Evolutionary conservation across 768 basidiomycete species (phyloP), one percentile per base, ranked within the genome.

Genomic region (Coprinopsis strossmayeri): DNA sequence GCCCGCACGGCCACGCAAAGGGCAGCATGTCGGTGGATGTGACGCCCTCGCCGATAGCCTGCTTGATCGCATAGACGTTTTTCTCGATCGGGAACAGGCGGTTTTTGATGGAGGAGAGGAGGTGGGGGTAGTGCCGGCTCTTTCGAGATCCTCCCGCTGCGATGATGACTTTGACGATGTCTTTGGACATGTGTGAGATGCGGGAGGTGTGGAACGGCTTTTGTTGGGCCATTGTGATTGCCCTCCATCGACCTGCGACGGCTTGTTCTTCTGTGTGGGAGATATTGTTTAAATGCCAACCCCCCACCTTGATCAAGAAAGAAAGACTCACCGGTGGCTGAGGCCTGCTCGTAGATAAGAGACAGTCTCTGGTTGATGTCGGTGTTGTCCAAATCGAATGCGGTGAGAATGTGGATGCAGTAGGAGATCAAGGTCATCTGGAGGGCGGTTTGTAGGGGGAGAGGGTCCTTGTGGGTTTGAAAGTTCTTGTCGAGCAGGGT

Each of bases 221-320:
- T 10, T 45, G 42, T 28, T 50, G 49, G 9, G 42, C 23, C 21
- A 44, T 44, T 34, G 34, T 35, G 34, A 74, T 56, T n/a, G 71
- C 63, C 3, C 71, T 64, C 71, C 73, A 75, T 40, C 69, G 62
- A 17, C 69, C 68, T 5, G 68, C 63, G 20, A 73, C 60, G 3
- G 71, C 64, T 45, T 72, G 70, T 23, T 66, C 69, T 56, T 72
- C 73, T 74, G 48, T 34, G 17, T 38, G 35, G 35, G 35, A 18
- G 17, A 38, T 38, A 5, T 5, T 18, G 17, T 38, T 38, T 5
- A 5, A 10, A 5, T 10, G 35, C 18, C 9, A 18, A 38, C 17
- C 35, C 10, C 35, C 18, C 17, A 10, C 35, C 30, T 32, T 13
- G 17, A 18, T 13, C 21, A 10, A 3, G 25, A 41, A 32, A 3